Conservation (phyloP, 2,329 filamentous ascomycete species). For the Fusarium xylarioides region DNA sequence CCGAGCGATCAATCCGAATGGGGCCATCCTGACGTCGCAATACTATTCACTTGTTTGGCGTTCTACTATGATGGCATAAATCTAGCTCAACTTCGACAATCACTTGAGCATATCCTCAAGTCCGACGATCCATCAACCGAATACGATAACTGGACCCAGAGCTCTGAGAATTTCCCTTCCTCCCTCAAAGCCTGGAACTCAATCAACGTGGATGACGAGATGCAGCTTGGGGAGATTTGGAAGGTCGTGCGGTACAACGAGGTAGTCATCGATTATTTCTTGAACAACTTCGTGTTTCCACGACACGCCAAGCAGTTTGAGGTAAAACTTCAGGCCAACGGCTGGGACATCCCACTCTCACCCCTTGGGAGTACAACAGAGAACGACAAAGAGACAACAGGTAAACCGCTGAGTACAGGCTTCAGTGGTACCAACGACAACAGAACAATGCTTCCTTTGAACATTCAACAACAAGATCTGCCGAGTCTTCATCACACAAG, state of each 20-base stretch:
- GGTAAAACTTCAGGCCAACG: slow-evolving; percentile 70
- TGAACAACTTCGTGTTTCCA: slow-evolving; percentile 73
- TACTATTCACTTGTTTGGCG: slow-evolving; percentile 70
- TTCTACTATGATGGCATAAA: slow-evolving; percentile 73
- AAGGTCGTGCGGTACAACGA: slow-evolving; percentile 58
- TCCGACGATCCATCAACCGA: slow-evolving; percentile 65
- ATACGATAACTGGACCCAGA: slow-evolving; percentile 63
- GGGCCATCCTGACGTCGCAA: slow-evolving; percentile 73
- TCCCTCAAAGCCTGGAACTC: slow-evolving; percentile 62
- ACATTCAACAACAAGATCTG: slow-evolving; percentile 69
- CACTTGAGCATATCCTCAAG: slow-evolving; percentile 60
- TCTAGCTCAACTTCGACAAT: slow-evolving; percentile 58
- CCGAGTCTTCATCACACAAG: slow-evolving; percentile 66
- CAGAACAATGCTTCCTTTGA: slow-evolving; percentile 66
- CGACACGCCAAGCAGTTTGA: slow-evolving; percentile 71
- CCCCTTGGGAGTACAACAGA: slow-evolving; percentile 2
- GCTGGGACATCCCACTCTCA: slow-evolving; percentile 72
- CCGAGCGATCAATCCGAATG: slow-evolving; percentile 72
- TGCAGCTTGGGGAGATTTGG: slow-evolving; percentile 64
- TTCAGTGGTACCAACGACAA: slow-evolving; percentile 80
- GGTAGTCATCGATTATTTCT: slow-evolving; percentile 66
- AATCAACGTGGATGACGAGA: slow-evolving; percentile 69
- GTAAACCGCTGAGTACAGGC: slow-evolving; percentile 63
- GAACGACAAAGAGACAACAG: not conserved
- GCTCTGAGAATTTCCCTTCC: slow-evolving; percentile 56